Evolutionary conservation across 2,329 filamentous ascomycete species (phyloP).

Genomic region (Penicillium sp.): DNA sequence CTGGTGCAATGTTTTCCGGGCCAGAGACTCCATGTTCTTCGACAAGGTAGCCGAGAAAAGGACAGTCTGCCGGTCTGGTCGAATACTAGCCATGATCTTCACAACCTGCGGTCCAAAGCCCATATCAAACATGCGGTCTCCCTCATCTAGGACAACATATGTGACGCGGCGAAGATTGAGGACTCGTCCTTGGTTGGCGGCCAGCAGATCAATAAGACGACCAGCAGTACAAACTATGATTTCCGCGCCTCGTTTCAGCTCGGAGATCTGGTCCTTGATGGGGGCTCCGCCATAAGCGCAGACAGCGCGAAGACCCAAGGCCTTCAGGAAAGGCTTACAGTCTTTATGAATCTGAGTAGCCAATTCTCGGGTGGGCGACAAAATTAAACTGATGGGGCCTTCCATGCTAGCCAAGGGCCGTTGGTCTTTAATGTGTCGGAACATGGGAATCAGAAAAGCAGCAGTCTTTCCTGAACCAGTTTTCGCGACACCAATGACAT

Average conservation of each 20-base stretch:
- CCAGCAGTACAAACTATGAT: conserved; percentile 95
- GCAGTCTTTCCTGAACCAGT: conserved; percentile 97
- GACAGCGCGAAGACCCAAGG: conserved; percentile 77
- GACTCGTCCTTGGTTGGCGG: conserved; percentile 89
- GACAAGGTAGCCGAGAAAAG: conserved; percentile 97
- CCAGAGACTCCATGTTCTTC: conserved; percentile 84
- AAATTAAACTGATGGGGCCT: conserved; percentile 81
- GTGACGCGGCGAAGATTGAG: conserved; percentile 86
- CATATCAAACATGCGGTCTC: conserved; percentile 99
- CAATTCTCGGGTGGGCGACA: conserved; percentile 92
- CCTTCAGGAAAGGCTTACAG: conserved; percentile 90
- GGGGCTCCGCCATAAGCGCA: conserved; percentile 94
- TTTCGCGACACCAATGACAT: conserved; percentile 95
- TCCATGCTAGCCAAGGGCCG: conserved; percentile 76
- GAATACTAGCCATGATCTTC: conserved; percentile 89
- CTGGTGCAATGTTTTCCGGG: conserved; percentile 80
- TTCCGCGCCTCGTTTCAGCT: conserved; percentile 90
- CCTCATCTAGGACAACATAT: conserved; percentile 94
- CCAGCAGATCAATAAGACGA: conserved; percentile 90
- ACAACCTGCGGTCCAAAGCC: conserved; percentile 97
- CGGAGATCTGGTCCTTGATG: conserved; percentile 96
- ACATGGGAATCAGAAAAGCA: conserved; percentile 94
- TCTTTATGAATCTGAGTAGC: conserved; percentile 92
- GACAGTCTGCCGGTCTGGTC: conserved; percentile 89
- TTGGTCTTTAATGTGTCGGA: conserved; percentile 96